Base-by-base conservation (phyloP, 345 rosid species). In the Durio zibethinus region DNA sequence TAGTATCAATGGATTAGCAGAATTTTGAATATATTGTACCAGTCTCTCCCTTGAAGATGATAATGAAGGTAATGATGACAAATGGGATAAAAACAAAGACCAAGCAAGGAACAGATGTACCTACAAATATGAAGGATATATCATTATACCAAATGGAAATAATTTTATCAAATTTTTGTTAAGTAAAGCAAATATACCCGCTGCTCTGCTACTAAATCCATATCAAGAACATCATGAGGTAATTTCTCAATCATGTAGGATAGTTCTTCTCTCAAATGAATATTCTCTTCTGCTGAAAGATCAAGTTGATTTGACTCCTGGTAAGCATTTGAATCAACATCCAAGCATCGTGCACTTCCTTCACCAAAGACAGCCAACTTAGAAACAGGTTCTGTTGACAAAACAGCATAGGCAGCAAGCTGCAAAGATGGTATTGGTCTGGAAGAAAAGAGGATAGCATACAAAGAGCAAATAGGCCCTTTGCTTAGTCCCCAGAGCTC, bases 401-500 rank as follows among this genome's bases (percentile, higher is more conserved):
- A 86, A 87, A 92, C 85, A 81, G 79, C 83, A 88, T 87, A 93
- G 75, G 98, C 94, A 82, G 99, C 92, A 84, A 85, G 85, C 84
- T 93, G 98, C 84, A 93, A 75, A 20, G 87, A 81, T 33, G 94
- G 86, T 47, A 89, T 83, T 71, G 94, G 90, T 73, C 79, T 80
- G 78, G 94, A 86, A 80, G 97, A 89, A 83, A 90, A 92, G 79
- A 95, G 83, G 73, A 93, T 78, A 67, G 97, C 88, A 85, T 92
- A 95, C 81, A 95, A 88, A 78, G 98, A 86, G 87, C 84, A 85
- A 65, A 93, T 86, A 35, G 98, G 83, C 81, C 97, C 97, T 82
- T 84, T 90, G 83, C 91, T 85, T 68, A 95, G 87, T 14, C 97
- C 97, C 99, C 99, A 92, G 78, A 90, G 90, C 78, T 93, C 96